Evolutionary conservation across 2,329 filamentous ascomycete species (phyloP).

Genomic region (Fusarium sterilihyphosum): DNA sequence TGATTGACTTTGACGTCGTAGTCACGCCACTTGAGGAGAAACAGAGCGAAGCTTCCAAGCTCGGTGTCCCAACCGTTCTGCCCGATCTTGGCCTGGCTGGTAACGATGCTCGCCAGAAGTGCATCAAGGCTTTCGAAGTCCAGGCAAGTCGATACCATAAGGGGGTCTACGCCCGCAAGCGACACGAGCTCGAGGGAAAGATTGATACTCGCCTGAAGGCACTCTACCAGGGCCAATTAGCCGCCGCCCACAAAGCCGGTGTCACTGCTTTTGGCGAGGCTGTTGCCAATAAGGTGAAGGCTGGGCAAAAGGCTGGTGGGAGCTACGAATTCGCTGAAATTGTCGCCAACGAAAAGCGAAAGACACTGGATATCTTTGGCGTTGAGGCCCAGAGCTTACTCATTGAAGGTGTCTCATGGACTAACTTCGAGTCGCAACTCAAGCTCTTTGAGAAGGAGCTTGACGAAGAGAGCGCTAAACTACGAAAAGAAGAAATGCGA

Average conservation of each 20-base stretch:
- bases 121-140: slow-evolving; percentile 84
- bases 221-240: slow-evolving; percentile 88
- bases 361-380: slow-evolving; percentile 79
- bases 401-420: slow-evolving; percentile 87
- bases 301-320: slow-evolving; percentile 89
- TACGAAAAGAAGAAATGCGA: slow-evolving; percentile 96
- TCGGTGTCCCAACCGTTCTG: slow-evolving; percentile 79
- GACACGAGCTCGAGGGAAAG: slow-evolving; percentile 84
- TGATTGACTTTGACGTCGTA: slow-evolving; percentile 83
- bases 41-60: slow-evolving; percentile 77
- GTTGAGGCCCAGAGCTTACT: slow-evolving; percentile 77
- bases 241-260: slow-evolving; percentile 88
- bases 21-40: slow-evolving; percentile 86
- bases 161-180: slow-evolving; percentile 89
- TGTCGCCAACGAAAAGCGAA: slow-evolving; percentile 82
- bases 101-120: slow-evolving; percentile 74
- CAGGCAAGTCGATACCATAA: slow-evolving; percentile 97
- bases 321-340: slow-evolving; percentile 96
- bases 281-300: slow-evolving; percentile 86
- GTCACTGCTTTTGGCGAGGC: slow-evolving; percentile 87
- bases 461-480: slow-evolving; percentile 82
- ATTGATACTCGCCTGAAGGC: slow-evolving; percentile 88
- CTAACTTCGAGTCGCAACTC: slow-evolving; percentile 83
- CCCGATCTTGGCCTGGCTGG: slow-evolving; percentile 79
- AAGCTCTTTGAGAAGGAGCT: slow-evolving; percentile 88